Base-by-base conservation (phyloP, 2,329 filamentous ascomycete genomes). In the Shiraia bambusicola region DNA sequence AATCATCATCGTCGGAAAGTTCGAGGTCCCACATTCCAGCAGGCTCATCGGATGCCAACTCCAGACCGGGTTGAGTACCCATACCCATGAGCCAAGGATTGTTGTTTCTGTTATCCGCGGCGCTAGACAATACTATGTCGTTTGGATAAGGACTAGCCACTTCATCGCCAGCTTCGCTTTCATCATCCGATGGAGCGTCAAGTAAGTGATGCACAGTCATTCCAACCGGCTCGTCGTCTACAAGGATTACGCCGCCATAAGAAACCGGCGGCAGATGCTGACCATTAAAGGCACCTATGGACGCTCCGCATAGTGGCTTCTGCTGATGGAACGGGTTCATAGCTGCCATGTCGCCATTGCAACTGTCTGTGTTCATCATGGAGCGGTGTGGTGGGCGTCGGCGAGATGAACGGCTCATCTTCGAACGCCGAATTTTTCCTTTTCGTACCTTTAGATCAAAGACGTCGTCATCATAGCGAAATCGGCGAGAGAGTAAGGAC, bases 161-260 rank as follows among this genome's bases (percentile, higher is more conserved):
- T 12, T 69, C 66, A 8, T 71, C 72, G 11, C 66, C 67, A 19
- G 61, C 63, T 4, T 74, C 71, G 3, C 67, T 71, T 27, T 80
- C 77, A 30, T 79, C 76, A 31, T 73, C 68, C 43, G 78, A 79
- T 9, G 79, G 73, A 10, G 73, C 71, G 57, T 96, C 92, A 2
- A 97, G 80, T 83, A 97, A 92, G 67, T 97, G 92, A 61, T 97
- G 92, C 0, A 97, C 92, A 15, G 89, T 96, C 88, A 97, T 93
- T 10, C 92, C 92, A 59, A 90, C 93, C 0, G 88, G 82, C 65
- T 86, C 83, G 40, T 87, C 83, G 61, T 97, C 90, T 2, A 97
- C 82, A 24, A 93, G 73, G 28, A 97, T 82, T 3, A 95, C 78
- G 7, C 92, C 92, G 10, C 92, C 92, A 54, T 95, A 90, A 24